Evolutionary conservation across 305 asterid species (phyloP), one percentile per base, ranked within the genome.

Genomic region (Stenogyne calaminthoides): DNA sequence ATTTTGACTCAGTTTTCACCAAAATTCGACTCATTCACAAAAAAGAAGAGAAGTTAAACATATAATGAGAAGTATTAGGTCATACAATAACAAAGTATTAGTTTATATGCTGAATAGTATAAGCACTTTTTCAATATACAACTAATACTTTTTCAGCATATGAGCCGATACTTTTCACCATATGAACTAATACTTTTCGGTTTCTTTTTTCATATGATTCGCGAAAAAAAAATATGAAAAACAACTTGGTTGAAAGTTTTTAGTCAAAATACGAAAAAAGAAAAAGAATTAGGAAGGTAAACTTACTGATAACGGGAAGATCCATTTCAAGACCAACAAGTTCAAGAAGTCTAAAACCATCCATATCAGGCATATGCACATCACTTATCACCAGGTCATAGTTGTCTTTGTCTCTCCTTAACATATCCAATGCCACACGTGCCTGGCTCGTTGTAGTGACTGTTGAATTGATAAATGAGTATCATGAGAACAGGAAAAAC

Each of bases 361-460:
- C 98, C 96, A 93, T 93, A 83, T 93, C 96, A 10, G 98, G 98
- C 98, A 93, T 93, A 75, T 89, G 89, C 60, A 93, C 98, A 70
- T 93, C 98, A 58, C 98, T 93, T 73, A 93, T 91, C 46, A 93
- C 92, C 75, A 93, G 79, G 81, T 93, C 97, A 70, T 88, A 93
- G 61, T 89, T 72, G 74, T 86, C 91, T 67, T 76, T 85, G 79
- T 92, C 83, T 65, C 86, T 96, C 82, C 96, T 88, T 71, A 92
- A 69, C 91, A 90, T 84, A 78, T 71, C 76, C 90, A 88, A 72
- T 14, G 98, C 98, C 49, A 63, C 73, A 69, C 82, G 83, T 16
- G 98, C 98, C 78, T 87, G 88, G 74, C 74, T 87, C 19, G 87
- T 84, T 8, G 86, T 76, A 16, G 94, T 90, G 61, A 87, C 98